These are phyloP conservation scores for Aspergillus tubingensis DNA, from an alignment of 2,329 filamentous ascomycete genomes.

Conservation along the genomic window DNA sequence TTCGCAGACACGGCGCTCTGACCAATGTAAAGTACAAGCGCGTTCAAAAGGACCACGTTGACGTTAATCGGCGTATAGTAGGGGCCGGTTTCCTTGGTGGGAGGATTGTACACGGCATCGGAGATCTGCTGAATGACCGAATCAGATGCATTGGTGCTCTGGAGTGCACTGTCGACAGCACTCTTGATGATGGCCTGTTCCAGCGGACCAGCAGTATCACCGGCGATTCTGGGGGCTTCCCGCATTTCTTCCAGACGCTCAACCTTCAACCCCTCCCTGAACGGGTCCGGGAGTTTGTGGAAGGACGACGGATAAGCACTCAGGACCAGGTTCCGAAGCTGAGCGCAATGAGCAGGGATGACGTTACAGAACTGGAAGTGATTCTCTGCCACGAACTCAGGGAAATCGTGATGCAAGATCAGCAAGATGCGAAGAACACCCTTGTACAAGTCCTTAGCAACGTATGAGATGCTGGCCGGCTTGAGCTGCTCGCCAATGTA, in stretches of 20 bases:
- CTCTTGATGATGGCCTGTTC: constrained; percentile 55
- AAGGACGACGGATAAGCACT: constrained; percentile 73
- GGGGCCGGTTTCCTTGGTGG: constrained; percentile 62
- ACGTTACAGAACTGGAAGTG: constrained; percentile 78
- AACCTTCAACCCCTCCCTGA: constrained; percentile 71
- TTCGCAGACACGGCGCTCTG: constrained; percentile 67
- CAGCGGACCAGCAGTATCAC: constrained; percentile 58
- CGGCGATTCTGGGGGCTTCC: constrained; percentile 65
- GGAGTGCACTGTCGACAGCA: constrained; percentile 55
- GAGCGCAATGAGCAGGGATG: constrained; percentile 80
- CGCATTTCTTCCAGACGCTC: constrained; percentile 75
- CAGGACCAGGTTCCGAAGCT: constrained; percentile 85
- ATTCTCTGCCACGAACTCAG: constrained; percentile 87
- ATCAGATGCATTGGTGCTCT: constrained; percentile 66
- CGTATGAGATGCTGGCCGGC: constrained; percentile 65
- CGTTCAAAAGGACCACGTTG: constrained; percentile 72
- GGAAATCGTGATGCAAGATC: constrained; percentile 89
- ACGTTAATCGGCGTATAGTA: constrained; percentile 68
- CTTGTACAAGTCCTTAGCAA: constrained; percentile 81
- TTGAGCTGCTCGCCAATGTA: constrained; percentile 82
- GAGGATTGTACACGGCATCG: constrained; percentile 66
- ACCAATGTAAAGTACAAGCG: constrained; percentile 80
- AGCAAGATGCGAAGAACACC: constrained; percentile 79
- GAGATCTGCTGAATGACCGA: constrained; percentile 71
- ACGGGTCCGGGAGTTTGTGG: constrained; percentile 71